These are phyloP conservation scores for Penicillium brasilianum DNA, from an alignment of 2,329 filamentous ascomycete species.

Conservation along the genomic window DNA sequence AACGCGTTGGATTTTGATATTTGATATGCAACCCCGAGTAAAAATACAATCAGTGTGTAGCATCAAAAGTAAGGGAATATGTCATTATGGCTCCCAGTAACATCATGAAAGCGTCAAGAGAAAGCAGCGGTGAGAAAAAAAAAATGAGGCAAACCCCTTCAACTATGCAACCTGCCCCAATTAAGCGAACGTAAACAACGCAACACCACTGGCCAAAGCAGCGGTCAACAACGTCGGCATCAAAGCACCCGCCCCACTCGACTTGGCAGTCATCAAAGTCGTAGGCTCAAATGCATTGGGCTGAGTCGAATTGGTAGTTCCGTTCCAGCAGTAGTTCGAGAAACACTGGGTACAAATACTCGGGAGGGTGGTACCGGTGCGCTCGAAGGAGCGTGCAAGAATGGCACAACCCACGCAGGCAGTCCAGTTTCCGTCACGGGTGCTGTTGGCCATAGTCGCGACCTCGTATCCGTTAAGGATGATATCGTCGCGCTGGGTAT, in stretches of 20 bases:
- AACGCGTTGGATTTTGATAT: background rate
- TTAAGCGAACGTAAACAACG: slow-evolving; percentile 23
- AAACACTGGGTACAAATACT: slow-evolving; percentile 79
- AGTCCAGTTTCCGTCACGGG: slow-evolving; percentile 74
- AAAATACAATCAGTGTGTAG: background rate
- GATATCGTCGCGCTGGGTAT: slow-evolving; percentile 73
- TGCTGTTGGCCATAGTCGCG: slow-evolving; percentile 81
- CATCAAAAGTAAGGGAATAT: background rate
- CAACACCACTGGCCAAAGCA: slow-evolving; percentile 15
- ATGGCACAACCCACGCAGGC: slow-evolving; percentile 88
- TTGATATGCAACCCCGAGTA: background rate
- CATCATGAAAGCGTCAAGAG: background rate
- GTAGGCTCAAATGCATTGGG: slow-evolving; percentile 51
- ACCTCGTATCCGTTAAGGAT: slow-evolving; percentile 86
- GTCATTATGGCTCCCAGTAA: background rate
- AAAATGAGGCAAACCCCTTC: background rate
- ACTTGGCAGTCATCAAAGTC: slow-evolving; percentile 14
- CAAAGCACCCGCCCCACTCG: slow-evolving; percentile 8
- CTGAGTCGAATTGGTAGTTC: slow-evolving; percentile 59
- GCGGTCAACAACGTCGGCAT: slow-evolving; percentile 24
- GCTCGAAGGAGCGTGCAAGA: slow-evolving; percentile 73
- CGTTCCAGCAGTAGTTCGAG: slow-evolving; percentile 87
- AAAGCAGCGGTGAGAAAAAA: background rate
- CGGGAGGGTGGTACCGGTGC: slow-evolving; percentile 72
- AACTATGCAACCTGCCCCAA: background rate